Conservation (phyloP, 2,329 filamentous ascomycete species). For the Clonostachys solani region DNA sequence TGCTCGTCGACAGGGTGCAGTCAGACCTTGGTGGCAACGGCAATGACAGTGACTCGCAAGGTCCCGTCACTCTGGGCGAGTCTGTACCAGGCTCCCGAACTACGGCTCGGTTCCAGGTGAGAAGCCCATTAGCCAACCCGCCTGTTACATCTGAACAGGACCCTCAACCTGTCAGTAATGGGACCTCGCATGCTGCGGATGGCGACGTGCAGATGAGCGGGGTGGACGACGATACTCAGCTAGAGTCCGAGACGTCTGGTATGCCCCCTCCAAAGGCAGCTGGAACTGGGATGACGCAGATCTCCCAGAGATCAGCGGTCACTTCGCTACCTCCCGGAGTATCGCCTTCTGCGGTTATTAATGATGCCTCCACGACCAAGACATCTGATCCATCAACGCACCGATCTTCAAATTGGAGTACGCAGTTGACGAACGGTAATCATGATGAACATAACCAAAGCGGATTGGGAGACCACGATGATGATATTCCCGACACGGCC, state of each 20-base stretch:
- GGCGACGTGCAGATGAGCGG: constrained; percentile 61
- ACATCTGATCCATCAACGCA: constrained; percentile 67
- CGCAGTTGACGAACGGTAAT: constrained; percentile 67
- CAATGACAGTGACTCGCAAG: constrained; percentile 50
- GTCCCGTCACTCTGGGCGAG: constrained; percentile 60
- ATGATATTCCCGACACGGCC: constrained; percentile 51
- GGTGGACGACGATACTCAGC: constrained; percentile 40
- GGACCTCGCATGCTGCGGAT: constrained; percentile 43
- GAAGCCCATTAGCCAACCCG: constrained; percentile 58
- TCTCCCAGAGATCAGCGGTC: constrained; percentile 61
- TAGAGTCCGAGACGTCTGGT: constrained; percentile 37
- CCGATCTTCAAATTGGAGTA: constrained; percentile 63
- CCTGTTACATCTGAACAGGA: constrained; percentile 27
- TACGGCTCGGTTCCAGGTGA: constrained; percentile 49
- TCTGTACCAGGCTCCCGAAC: constrained; percentile 51
- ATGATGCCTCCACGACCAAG: constrained; percentile 93
- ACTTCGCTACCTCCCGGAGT: constrained; percentile 53
- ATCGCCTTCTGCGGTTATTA: constrained; percentile 58
- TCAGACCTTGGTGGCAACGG: constrained; percentile 44
- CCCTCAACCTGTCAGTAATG: constrained; percentile 47
- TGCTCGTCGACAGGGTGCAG: constrained; percentile 40
- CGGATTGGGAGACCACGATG: constrained; percentile 22
- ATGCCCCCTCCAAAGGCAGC: constrained; percentile 41
- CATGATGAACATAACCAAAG: constrained; percentile 37
- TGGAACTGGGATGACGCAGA: constrained; percentile 44